Base-by-base conservation (phyloP, 768 basidiomycete species). In the Gloeophyllum trabeum region DNA sequence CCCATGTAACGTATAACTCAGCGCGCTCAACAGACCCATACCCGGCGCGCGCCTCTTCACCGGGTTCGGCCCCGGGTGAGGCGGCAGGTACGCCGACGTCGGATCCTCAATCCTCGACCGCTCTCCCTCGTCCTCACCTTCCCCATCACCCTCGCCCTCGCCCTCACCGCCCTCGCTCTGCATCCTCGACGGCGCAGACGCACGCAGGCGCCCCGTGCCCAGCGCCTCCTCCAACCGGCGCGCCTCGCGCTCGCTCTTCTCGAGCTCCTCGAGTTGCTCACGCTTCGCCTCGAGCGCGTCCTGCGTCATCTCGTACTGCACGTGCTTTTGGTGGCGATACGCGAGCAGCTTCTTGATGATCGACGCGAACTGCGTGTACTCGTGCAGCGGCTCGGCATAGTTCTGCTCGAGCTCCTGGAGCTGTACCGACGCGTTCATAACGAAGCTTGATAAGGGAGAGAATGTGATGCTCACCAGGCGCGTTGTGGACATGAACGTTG, bases 301-400 rank as follows among this genome's bases (percentile, higher is more conserved):
- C 59, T 94, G 87, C 3, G 96, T 94, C 75, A 96, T 86, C 62
- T 99, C 96, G 54, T 83, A 93, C 58, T 99, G 96, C 5, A 92
- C 85, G 48, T 99, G 92, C 62, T 98, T 98, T 63, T 93, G 91
- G 57, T 98, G 94, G 34, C 96, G 86, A 63, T 93, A 99, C 0
- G 79, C 79, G 37, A 99, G 78, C 24, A 98, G 66, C 54, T 86
- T 86, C 71, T 90, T 93, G 65, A 99, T 98, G 55, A 97, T 93
- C 16, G 72, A 67, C 10, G 87, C 89, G 57, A 98, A 99, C 60
- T 98, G 96, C 42, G 81, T 66, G 61, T 98, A 98, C 57, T 97
- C 93, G 51, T 94, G 88, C 39, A 98, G 63, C 5, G 96, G 96
- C 56, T 99, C 96, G 22, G 90, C 89, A 75, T 90, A 96, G 54